Conservation (phyloP, 768 basidiomycete genomes). For the Melanogaster broomeanus region DNA sequence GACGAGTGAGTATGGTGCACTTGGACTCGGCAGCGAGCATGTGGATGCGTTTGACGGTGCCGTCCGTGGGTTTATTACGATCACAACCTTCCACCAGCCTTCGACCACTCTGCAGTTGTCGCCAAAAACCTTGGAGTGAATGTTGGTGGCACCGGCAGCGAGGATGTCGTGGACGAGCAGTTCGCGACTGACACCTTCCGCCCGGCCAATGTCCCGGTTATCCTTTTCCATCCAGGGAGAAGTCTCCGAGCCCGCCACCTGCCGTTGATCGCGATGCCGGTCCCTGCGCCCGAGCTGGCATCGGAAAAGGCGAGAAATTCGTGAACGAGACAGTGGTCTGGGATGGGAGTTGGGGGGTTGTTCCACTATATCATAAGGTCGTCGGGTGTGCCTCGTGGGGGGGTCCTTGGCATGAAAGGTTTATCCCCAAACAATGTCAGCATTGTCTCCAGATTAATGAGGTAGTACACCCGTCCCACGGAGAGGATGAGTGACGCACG, state of each 20-base stretch:
- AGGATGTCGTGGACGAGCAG: no score
- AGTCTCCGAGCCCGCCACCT: slow-evolving; percentile 33
- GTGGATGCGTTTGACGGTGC: no score
- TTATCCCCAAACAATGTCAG: slow-evolving; percentile 26
- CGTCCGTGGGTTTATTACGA: no score
- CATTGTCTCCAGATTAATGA: slow-evolving; percentile 41
- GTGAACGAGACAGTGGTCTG: slow-evolving; percentile 20
- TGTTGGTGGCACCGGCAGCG: no score
- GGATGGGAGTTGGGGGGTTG: slow-evolving; percentile 24
- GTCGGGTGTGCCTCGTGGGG: neutral
- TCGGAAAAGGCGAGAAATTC: slow-evolving; percentile 42
- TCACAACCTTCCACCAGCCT: no score
- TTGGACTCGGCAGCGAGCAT: neutral
- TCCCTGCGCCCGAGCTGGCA: slow-evolving; percentile 38
- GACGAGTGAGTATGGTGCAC: slow-evolving; percentile 14
- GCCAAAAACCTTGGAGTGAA: no score
- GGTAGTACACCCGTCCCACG: slow-evolving; percentile 36
- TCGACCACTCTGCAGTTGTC: no score
- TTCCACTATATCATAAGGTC: slow-evolving; percentile 44
- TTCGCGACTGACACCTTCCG: no score
- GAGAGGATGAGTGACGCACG: slow-evolving; percentile 37
- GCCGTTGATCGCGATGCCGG: slow-evolving; percentile 25
- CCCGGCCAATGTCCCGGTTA: slow-evolving; percentile 20
- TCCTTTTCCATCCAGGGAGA: slow-evolving; percentile 31
- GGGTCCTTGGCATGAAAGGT: slow-evolving; percentile 31